phyloP scores from a whole-genome alignment of 1,139 yeast genomes.

The Kurtzmaniella quercitrusa region DNA sequence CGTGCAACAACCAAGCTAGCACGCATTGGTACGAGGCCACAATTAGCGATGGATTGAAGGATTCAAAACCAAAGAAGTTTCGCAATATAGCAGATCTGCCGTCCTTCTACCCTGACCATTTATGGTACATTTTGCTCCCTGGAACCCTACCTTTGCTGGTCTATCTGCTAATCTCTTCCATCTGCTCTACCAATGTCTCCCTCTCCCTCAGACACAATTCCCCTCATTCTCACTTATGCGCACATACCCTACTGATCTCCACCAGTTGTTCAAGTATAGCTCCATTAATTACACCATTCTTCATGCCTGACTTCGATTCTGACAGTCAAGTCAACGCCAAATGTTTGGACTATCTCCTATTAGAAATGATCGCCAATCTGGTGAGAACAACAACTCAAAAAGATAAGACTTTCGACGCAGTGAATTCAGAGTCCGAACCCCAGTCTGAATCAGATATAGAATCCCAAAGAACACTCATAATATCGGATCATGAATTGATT shows the following conservation, averaged over 20 bases:
- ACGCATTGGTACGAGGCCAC: too few species aligned
- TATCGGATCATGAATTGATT: constrained; percentile 30
- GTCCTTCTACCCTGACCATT: too few species aligned
- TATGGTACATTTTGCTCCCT: too few species aligned
- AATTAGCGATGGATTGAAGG: too few species aligned
- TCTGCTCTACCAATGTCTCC: too few species aligned
- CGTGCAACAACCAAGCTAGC: too few species aligned
- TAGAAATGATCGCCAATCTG: constrained; percentile 72
- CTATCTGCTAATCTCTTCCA: too few species aligned
- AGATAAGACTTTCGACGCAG: constrained; percentile 9
- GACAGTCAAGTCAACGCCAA: constrained; percentile 39
- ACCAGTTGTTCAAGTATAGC: neutral
- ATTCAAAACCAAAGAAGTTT: too few species aligned
- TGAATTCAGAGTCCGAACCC: constrained; percentile 7
- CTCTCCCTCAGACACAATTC: too few species aligned
- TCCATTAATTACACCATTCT: neutral
- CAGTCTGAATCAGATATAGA: constrained; percentile 14
- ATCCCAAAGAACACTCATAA: constrained; percentile 40
- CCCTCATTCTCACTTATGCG: neutral
- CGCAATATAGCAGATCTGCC: too few species aligned
- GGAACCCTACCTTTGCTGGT: too few species aligned
- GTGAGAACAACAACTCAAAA: constrained; percentile 37
- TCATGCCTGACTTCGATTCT: constrained; percentile 14
- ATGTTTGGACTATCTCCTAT: constrained; percentile 58
- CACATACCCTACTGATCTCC: neutral